Base-by-base conservation (phyloP, 2,329 filamentous ascomycete species). In the Seiridium cupressi region DNA sequence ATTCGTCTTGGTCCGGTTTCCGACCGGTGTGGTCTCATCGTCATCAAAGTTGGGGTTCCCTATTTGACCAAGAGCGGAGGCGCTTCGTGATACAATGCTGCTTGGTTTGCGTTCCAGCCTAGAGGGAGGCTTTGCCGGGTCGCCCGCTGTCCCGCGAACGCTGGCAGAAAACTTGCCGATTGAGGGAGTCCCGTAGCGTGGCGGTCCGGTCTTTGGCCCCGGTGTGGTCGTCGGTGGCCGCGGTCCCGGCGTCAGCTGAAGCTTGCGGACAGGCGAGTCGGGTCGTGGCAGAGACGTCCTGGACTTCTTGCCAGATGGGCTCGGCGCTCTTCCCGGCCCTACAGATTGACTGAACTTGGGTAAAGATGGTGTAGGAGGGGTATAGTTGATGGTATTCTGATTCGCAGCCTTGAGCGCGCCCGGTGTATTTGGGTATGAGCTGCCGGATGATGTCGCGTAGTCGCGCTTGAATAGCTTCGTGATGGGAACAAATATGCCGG, bases 401-500 rank as follows among this genome's bases (percentile, higher is more conserved):
- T 71, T 81, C 55, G 77, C 81, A 35, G 77, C 75, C 67, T 82
- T 84, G 55, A 87, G 76, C 38, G 80, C 83, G 51, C 85, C 86
- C 4, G 93, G 90, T 1, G 90, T 93, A 58, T 84, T 79, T 6
- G 89, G 85, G 64, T 84, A 84, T 5, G 82, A 79, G 55, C 79
- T 80, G 42, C 77, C 77, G 34, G 67, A 68, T 44, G 84, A 79
- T 36, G 80, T 78, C 11, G 79, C 76, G 31, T 82, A 86, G 55
- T 84, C 85, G 71, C 86, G 89, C 74, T 85, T 90, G 70, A 84
- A 82, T 40, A 91, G 91, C 73, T 96, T 95, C 73, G 89, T 86
- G 13, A 95, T 79, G 3, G 95, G 95, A 11, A 99, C 83, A 72
- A 99, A 99, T 70, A 99, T 98, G 62, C 95, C 95, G 2, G 95